phyloP scores from a whole-genome alignment of 495 filamentous ascomycete species.

The Tuber aestivum region DNA sequence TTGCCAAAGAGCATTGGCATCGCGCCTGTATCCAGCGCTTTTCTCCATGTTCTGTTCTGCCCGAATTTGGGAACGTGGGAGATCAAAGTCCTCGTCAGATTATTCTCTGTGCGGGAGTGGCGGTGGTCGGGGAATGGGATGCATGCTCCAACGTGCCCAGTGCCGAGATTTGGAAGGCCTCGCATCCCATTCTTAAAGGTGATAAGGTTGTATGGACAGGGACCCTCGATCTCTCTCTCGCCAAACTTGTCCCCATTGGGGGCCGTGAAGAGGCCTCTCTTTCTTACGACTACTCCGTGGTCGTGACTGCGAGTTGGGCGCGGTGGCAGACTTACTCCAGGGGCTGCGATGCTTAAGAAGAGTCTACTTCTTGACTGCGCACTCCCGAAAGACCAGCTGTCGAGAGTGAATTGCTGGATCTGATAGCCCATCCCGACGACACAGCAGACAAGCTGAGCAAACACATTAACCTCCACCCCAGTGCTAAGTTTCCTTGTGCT shows the following conservation, averaged over 20 bases:
- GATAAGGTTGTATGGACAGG: slow-evolving; percentile 55
- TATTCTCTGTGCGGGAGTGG: slow-evolving; percentile 28
- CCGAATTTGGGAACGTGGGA: slow-evolving; percentile 44
- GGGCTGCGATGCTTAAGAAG: slow-evolving; percentile 61
- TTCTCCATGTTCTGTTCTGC: slow-evolving; percentile 26
- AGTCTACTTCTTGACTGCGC: slow-evolving; percentile 58
- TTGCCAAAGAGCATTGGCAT: slow-evolving; percentile 26
- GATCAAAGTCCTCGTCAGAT: slow-evolving; percentile 37
- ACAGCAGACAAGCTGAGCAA: slow-evolving; percentile 61
- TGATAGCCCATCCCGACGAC: slow-evolving; percentile 72
- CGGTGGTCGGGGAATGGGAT: slow-evolving; percentile 62
- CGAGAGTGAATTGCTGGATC: slow-evolving; percentile 55
- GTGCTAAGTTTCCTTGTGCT: slow-evolving; percentile 31
- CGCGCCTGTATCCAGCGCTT: slow-evolving; percentile 24
- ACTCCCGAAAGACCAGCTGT: slow-evolving; percentile 63
- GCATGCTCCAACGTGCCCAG: slow-evolving; percentile 52
- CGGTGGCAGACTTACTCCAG: slow-evolving; percentile 52
- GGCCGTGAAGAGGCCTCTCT: slow-evolving; percentile 52
- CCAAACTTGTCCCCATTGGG: slow-evolving; percentile 58
- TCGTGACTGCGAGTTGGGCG: slow-evolving; percentile 58
- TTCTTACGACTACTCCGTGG: slow-evolving; percentile 45
- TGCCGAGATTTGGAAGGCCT: slow-evolving; percentile 58
- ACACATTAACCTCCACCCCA: slow-evolving; percentile 52
- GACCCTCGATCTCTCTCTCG: slow-evolving; percentile 46
- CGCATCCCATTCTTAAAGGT: slow-evolving; percentile 49